phyloP scores from a whole-genome alignment of 352 stramenopile genomes.

The Globisporangium spinosum region DNA sequence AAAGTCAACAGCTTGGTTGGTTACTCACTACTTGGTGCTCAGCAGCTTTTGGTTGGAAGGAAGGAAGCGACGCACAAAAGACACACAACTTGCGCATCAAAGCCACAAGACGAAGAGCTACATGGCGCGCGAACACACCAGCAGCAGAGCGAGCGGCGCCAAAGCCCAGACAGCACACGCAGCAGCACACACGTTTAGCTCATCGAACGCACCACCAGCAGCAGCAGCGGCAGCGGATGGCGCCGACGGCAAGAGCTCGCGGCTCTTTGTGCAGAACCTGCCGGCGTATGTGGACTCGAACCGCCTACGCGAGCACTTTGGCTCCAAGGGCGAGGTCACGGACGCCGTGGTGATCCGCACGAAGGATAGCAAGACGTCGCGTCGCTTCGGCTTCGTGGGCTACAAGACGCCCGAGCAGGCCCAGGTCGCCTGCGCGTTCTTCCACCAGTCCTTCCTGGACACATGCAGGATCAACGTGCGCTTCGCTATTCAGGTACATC shows the following conservation, averaged over 20 bases:
- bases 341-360: constrained; percentile 87
- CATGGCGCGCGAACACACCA: constrained; percentile 1
- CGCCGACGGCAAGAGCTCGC: constrained; percentile 28
- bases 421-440: constrained; percentile 54
- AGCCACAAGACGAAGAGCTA: too few relatives aligned
- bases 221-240: constrained; percentile 1
- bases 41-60: neutral
- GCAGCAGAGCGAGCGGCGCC: neutral
- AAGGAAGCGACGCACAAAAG: constrained; percentile 1
- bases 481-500: constrained; percentile 61
- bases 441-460: constrained; percentile 89
- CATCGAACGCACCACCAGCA: too few relatives aligned
- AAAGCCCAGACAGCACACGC: too few relatives aligned
- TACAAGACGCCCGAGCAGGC: constrained; percentile 73
- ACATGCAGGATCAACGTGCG: constrained; percentile 85
- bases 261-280: constrained; percentile 83
- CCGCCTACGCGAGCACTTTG: constrained; percentile 73
- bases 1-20: too few relatives aligned
- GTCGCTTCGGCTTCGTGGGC: constrained; percentile 82
- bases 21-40: too few relatives aligned
- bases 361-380: constrained; percentile 85
- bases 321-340: constrained; percentile 77
- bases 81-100: neutral
- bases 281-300: constrained; percentile 74
- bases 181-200: too few relatives aligned